Evolutionary conservation across 345 rosid genomes (phyloP).

Genomic region (Cardamine resedifolia): DNA sequence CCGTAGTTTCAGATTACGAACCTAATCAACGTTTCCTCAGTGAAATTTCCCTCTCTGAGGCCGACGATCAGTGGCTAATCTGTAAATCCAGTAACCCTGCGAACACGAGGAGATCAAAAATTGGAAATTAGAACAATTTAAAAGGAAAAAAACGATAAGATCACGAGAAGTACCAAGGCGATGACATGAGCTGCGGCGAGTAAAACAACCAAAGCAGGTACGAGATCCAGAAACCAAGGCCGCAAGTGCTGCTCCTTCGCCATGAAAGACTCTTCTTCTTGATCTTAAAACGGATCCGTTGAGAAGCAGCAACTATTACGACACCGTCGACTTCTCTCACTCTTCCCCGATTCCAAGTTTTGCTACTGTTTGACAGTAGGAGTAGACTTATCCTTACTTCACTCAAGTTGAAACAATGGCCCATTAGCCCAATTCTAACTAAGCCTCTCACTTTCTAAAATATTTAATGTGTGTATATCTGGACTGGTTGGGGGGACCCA

Average conservation of each 20-base stretch:
- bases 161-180: conserved; percentile 55
- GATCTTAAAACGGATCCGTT: not conserved
- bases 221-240: conserved; percentile 75
- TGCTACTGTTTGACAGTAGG: conserved; percentile 23
- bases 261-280: conserved; percentile 35
- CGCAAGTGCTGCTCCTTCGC: conserved; percentile 47
- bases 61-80: conserved; percentile 69
- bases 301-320: conserved; percentile 9
- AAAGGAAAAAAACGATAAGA: not conserved
- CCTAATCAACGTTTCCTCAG: conserved; percentile 31
- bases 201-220: conserved; percentile 57
- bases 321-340: conserved; percentile 26
- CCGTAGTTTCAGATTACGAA: conserved; percentile 17
- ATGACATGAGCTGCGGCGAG: conserved; percentile 81
- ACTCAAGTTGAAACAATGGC: not conserved
- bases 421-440: conserved; percentile 22
- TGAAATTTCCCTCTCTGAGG: conserved; percentile 74
- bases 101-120: not conserved
- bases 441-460: not conserved
- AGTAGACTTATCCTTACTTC: conserved; percentile 3
- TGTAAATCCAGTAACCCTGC: conserved; percentile 84
- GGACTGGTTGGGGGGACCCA: not conserved
- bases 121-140: not conserved
- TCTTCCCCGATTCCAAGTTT: conserved; percentile 20
- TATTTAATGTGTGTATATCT: not conserved